phyloP scores from a whole-genome alignment of 176 grass and related monocot genomes.

The Luzula sylvatica region DNA sequence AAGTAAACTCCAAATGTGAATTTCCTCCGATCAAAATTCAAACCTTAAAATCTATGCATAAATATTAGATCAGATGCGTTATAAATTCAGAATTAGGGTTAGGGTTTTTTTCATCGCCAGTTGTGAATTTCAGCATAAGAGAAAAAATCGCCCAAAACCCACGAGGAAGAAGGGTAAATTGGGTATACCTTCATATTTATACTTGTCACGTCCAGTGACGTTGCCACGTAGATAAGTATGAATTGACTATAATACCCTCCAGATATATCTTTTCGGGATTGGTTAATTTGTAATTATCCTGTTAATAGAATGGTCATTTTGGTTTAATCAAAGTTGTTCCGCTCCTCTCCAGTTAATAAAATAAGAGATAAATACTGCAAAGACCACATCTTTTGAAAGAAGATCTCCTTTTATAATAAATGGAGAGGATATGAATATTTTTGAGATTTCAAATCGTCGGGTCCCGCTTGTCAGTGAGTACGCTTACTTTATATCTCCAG shows the following conservation, averaged over 20 bases:
- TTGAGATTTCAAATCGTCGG: not conserved
- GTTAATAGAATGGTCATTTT: no score
- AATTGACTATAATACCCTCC: no score
- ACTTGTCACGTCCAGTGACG: no score
- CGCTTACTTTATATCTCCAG: not conserved
- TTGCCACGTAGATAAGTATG: no score
- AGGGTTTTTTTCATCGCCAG: conserved; percentile 16
- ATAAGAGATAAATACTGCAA: no score
- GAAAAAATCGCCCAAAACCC: conserved; percentile 31
- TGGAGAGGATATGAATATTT: not conserved
- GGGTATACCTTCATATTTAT: no score
- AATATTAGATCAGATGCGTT: conserved; percentile 24
- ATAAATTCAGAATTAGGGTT: conserved; percentile 21
- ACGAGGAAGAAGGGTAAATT: not conserved
- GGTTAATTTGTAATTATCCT: no score
- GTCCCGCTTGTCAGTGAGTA: not conserved
- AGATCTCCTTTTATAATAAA: not conserved
- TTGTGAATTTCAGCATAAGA: conserved; percentile 1
- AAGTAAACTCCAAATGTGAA: not conserved
- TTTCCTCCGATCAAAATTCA: conserved; percentile 3
- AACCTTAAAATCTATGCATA: conserved; percentile 26
- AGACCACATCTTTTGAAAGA: not conserved
- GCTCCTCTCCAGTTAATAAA: no score
- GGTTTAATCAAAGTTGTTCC: no score
- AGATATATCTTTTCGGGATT: no score